Conservation (phyloP, 768 basidiomycete genomes). For the Amanita subjunquillea region DNA sequence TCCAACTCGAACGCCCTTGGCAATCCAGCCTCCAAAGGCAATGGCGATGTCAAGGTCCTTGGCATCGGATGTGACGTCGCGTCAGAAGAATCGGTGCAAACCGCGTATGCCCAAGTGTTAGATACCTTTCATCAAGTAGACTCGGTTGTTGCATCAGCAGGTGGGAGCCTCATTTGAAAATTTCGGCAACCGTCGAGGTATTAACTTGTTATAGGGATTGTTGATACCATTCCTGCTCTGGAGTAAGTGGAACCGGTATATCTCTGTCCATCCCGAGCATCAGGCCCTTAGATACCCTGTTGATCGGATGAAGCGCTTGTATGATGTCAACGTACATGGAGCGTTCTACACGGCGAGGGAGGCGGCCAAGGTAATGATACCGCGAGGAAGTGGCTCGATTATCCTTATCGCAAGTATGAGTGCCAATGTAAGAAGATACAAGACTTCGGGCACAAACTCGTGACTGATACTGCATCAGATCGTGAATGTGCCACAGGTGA, state of each 20-base stretch:
- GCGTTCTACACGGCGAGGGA: conserved; percentile 95
- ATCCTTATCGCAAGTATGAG: conserved; percentile 88
- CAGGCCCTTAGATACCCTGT: conserved; percentile 58
- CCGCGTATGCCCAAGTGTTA: conserved; percentile 56
- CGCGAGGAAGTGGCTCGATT: conserved; percentile 68
- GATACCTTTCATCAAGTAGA: conserved; percentile 64
- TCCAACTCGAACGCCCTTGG: neutral
- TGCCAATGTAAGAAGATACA: conserved; percentile 46
- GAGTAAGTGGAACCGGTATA: conserved; percentile 40
- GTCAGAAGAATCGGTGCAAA: conserved; percentile 68
- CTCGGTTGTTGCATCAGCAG: conserved; percentile 82
- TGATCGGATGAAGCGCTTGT: conserved; percentile 73
- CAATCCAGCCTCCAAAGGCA: conserved; percentile 41
- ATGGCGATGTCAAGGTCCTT: conserved; percentile 50
- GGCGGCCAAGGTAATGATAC: conserved; percentile 87
- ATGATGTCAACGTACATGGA: conserved; percentile 92
- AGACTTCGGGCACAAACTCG: conserved; percentile 7
- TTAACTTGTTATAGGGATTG: conserved; percentile 43
- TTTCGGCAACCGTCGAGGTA: neutral
- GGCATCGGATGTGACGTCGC: conserved; percentile 86
- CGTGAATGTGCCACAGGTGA: conserved; percentile 80
- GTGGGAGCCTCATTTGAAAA: conserved; percentile 21
- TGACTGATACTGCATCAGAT: conserved; percentile 34
- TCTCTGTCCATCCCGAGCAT: neutral
- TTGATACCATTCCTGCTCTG: conserved; percentile 81